Evolutionary conservation across 306 rosid genomes (phyloP), one percentile per base, ranked within the genome.

Genomic region (Astragalus membranaceus): DNA sequence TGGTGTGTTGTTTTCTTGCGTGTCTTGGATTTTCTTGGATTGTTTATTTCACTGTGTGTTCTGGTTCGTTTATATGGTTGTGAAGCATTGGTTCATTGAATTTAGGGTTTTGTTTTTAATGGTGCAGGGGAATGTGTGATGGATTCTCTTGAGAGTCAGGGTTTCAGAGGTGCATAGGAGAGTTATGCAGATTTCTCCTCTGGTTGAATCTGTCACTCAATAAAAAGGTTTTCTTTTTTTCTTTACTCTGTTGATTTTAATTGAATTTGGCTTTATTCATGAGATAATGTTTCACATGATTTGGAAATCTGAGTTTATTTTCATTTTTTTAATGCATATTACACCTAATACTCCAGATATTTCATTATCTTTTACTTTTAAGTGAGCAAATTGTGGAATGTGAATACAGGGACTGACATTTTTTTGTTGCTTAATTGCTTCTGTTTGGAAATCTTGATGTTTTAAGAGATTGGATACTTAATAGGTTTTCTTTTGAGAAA

Each of bases 71-170:
- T 55, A 33, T 46, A 10, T 20, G 8, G 16, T 29, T 57, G 53
- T 33, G 37, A 57, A 69, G 69, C 7, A 61, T 48, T 52, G 35
- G 8, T 44, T 29, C 50, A 74, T 75, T 81, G 78, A 80, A 82
- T 51, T 74, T 88, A 85, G 87, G 89, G 88, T 85, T 77, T 44
- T 50, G 20, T 2, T 43, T 53, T 85, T 81, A 10, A 47, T 82
- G 80, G 26, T 49, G 41, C 77, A 78, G 85, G 58, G 70, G 67
- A 82, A 80, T 81, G 89, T 77, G 75, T 79, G 68, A 82, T 90
- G 96, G 80, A 71, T 80, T 86, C 59, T 78, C 20, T 47, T 59
- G 75, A 79, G 80, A 73, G 73, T 68, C 72, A 67, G 72, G 73
- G 76, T 68, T 58, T 82, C 72, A 70, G 67, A 68, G 77, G 69